Base-by-base conservation (phyloP, 768 basidiomycete species). In the Xerocomellus intermedius region DNA sequence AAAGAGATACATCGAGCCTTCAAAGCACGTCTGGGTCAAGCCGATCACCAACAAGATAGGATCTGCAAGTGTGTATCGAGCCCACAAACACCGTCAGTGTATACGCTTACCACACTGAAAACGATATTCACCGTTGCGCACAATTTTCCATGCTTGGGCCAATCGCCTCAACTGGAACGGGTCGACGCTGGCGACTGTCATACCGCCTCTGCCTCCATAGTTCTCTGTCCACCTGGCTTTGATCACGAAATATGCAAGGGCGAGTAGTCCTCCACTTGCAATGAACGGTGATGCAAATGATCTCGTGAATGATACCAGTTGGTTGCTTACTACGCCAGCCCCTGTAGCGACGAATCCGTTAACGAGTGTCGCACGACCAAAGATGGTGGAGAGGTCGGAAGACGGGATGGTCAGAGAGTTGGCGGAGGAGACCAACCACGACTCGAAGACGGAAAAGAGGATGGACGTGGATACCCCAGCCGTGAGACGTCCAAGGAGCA, bases 1-100 rank as follows among this genome's bases (percentile, higher is more conserved):
- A 70, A 90, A 91, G 56, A 90, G 79, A 70, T 91, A 90, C 88
- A 90, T 89, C 6, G 86, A 87, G 3, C 89, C 89, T 66, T 91
- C 88, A 65, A 91, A 91, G 69, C 85, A 87, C 1, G 89, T 91
- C 69, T 91, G 88, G 0, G 84, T 84, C 50, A 90, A 70, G 32
- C 87, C 86, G 21, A 91, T 78, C 24, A 80, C 79, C 56, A 89
- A 70, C 10, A 91, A 75, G 44, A 81, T 63, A 1, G 81, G 78
- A 64, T 89, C 87, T 87, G 63, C 10, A 55, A 44, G 26, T 1
- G 30, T 21, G 14, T 12, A 10, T 44, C 28, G 33, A 17, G n/a
- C 39, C 24, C 32, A 45, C 26, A 58, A 33, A 13, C 2, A 10
- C 16, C 17, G 26, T 60, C 50, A 57, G 52, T 24, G 14, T 22